Percentiles rank a stretch among this genome's conserved stretches.
phyloP scores from a whole-genome alignment of 768 basidiomycete genomes.

The Lyophyllum decastes region DNA sequence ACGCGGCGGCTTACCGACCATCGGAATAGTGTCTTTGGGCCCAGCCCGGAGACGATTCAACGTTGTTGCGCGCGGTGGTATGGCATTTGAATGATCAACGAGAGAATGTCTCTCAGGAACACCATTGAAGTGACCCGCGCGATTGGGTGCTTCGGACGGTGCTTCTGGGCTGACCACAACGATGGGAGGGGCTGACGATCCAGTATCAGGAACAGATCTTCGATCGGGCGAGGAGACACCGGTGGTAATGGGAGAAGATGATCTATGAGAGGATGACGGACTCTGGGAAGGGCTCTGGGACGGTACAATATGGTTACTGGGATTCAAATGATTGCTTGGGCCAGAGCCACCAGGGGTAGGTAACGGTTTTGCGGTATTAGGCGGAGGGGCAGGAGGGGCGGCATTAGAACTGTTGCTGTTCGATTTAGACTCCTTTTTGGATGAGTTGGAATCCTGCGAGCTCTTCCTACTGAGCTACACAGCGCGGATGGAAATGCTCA shows the following conservation, averaged over 20 bases:
- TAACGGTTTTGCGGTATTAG: constrained; percentile 66
- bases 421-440: constrained; percentile 70
- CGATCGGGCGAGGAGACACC: constrained; percentile 54
- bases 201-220: constrained; percentile 49
- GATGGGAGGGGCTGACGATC: constrained; percentile 71
- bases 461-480: constrained; percentile 67
- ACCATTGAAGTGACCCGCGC: constrained; percentile 38
- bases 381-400: constrained; percentile 60
- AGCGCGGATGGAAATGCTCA: constrained; percentile 21
- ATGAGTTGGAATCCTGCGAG: constrained; percentile 61
- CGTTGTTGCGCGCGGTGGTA: constrained; percentile 67
- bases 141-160: constrained; percentile 46
- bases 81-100: constrained; percentile 50
- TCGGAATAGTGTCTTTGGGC: constrained; percentile 96
- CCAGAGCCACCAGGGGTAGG: constrained; percentile 47
- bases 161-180: constrained; percentile 84
- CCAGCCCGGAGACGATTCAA: constrained; percentile 76
- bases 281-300: constrained; percentile 43
- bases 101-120: constrained; percentile 51
- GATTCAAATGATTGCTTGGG: constrained; percentile 38
- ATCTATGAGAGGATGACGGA: constrained; percentile 43
- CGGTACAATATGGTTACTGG: constrained; percentile 32
- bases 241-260: constrained; percentile 40
- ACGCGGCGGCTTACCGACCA: constrained; percentile 93
- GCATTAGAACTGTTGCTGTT: constrained; percentile 31